Conservation (phyloP, 192 early-diverging fungal genomes). For the Martensiomyces pterosporus region DNA sequence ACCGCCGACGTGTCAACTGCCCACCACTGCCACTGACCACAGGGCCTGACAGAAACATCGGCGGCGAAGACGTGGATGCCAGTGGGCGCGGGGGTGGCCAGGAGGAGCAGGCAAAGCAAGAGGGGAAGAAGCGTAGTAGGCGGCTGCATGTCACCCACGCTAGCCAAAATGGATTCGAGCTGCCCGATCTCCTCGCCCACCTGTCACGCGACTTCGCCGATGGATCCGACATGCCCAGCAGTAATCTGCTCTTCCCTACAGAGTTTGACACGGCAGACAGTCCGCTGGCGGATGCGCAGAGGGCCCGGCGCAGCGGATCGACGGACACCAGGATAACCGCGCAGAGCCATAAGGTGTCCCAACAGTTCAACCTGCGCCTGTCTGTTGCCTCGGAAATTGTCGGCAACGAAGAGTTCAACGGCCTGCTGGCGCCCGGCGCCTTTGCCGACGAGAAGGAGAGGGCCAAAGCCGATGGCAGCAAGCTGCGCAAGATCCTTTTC, state of each 20-base stretch:
- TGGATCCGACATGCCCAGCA: background rate
- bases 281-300: too few species aligned
- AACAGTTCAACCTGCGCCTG: background rate
- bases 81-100: too few species aligned
- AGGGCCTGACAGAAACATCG: too few species aligned
- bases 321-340: too few species aligned
- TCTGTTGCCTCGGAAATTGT: background rate
- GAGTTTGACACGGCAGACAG: too few species aligned
- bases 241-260: too few species aligned
- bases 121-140: background rate
- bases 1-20: too few species aligned
- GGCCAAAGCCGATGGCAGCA: slow-evolving; percentile 28
- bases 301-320: too few species aligned
- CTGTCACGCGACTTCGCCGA: too few species aligned
- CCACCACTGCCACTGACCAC: too few species aligned
- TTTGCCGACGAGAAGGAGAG: slow-evolving; percentile 34
- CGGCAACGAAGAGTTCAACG: slow-evolving; percentile 32
- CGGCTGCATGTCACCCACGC: background rate
- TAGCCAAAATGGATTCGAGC: background rate
- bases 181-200: background rate
- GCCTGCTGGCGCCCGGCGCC: slow-evolving; percentile 38
- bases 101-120: background rate
- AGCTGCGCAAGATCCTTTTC: slow-evolving; percentile 6
- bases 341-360: too few species aligned
- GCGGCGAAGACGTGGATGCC: background rate